A percentile compares a stretch with the other conserved stretches of the same genome.
phyloP scores from a whole-genome alignment of 345 rosid species.

The Dovyalis caffra region DNA sequence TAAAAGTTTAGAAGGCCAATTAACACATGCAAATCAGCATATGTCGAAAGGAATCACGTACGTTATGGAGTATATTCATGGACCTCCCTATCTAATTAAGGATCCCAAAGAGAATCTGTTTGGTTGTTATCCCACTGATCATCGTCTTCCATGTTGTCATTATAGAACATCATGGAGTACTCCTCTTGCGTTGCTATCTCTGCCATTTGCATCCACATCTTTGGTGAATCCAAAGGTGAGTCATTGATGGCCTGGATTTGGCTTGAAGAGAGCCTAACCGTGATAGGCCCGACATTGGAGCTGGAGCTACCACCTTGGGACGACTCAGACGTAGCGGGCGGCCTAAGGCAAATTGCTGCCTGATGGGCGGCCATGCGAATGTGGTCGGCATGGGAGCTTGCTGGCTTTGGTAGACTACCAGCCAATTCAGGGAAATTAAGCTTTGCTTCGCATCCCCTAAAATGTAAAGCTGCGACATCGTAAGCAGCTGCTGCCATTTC shows the following conservation, averaged over 20 bases:
- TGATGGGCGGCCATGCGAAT: constrained; percentile 72
- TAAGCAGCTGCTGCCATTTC: constrained; percentile 97
- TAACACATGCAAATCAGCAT: too few relatives aligned
- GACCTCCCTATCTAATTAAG: background rate
- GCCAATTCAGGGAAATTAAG: constrained; percentile 72
- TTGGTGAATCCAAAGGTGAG: constrained; percentile 73
- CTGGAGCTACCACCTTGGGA: background rate
- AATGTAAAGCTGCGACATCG: constrained; percentile 69
- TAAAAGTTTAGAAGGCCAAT: too few relatives aligned
- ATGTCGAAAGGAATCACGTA: too few relatives aligned
- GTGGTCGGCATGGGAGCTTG: constrained; percentile 50
- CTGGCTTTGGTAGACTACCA: constrained; percentile 47
- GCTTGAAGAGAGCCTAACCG: constrained; percentile 59
- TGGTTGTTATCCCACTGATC: constrained; percentile 18
- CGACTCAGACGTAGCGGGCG: background rate
- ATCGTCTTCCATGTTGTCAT: constrained; percentile 1
- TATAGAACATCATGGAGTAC: background rate
- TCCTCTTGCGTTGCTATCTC: background rate
- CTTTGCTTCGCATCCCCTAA: constrained; percentile 54
- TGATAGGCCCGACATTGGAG: constrained; percentile 26
- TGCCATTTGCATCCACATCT: constrained; percentile 31
- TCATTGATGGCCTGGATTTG: constrained; percentile 85
- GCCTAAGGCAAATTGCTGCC: constrained; percentile 30
- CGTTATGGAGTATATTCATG: too few relatives aligned
- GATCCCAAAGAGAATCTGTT: constrained; percentile 23